Evolutionary conservation across 2,329 filamentous ascomycete genomes (phyloP).

Genomic region (Paracorniculantispora psalliotae): DNA sequence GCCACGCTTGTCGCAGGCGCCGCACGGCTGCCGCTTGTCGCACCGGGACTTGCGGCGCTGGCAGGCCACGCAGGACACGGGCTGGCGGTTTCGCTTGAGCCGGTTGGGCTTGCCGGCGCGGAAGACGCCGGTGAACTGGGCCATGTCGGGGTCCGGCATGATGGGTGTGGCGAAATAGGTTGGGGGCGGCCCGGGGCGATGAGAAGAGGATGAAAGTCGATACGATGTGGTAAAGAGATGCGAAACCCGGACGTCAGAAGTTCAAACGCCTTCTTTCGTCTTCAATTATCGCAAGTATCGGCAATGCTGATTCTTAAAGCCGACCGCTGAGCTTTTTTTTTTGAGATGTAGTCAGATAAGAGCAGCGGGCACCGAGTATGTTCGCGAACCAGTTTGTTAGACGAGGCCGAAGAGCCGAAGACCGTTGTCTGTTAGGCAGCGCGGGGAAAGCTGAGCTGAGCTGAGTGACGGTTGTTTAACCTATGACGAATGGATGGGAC

Average conservation of each 20-base stretch:
- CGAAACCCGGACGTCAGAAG: too few relatives aligned
- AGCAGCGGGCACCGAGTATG: neutral
- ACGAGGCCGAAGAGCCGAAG: neutral
- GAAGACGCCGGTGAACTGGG: constrained; percentile 31
- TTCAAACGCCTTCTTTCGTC: too few relatives aligned
- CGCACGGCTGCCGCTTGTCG: constrained; percentile 37
- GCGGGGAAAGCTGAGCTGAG: neutral
- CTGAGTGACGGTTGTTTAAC: too few relatives aligned
- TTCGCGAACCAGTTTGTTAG: neutral
- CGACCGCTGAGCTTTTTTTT: too few relatives aligned
- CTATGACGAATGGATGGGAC: too few relatives aligned
- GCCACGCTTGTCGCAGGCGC: constrained; percentile 35
- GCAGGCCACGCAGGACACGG: constrained; percentile 38
- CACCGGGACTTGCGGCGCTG: constrained; percentile 40
- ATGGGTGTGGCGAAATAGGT: neutral
- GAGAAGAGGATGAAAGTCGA: neutral
- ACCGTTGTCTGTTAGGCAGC: neutral
- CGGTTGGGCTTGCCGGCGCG: constrained; percentile 30
- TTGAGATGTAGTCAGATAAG: neutral
- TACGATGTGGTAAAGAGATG: neutral
- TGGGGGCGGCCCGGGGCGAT: too few relatives aligned
- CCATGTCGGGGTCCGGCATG: constrained; percentile 13
- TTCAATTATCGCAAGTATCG: too few relatives aligned
- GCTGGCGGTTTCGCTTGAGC: constrained; percentile 35
- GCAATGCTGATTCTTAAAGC: too few relatives aligned